A percentile compares a stretch with the other conserved stretches of the same genome.
These are phyloP conservation scores for Coniochaeta sp. DNA, from an alignment of 2,329 filamentous ascomycete species.

Conservation along the genomic window DNA sequence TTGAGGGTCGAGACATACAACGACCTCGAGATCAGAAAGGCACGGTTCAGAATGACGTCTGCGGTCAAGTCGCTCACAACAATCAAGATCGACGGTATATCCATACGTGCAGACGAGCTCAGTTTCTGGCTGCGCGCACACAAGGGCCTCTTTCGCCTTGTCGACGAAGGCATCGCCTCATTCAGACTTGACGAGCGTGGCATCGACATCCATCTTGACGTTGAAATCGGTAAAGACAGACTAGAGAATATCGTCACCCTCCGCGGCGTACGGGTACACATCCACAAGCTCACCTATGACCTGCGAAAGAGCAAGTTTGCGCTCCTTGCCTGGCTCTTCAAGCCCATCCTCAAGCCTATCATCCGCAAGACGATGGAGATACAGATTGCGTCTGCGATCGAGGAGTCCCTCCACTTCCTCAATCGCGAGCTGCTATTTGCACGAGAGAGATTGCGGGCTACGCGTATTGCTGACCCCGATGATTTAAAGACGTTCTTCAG, in stretches of 20 bases:
- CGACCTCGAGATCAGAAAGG: slow-evolving; percentile 78
- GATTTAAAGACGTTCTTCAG: slow-evolving; percentile 77
- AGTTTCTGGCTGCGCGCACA: slow-evolving; percentile 85
- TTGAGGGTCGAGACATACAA: slow-evolving; percentile 78
- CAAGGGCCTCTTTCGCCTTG: slow-evolving; percentile 64
- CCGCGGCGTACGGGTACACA: slow-evolving; percentile 65
- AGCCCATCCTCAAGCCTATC: slow-evolving; percentile 74
- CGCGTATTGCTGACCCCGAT: slow-evolving; percentile 71
- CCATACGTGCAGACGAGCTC: slow-evolving; percentile 75
- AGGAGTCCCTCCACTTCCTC: slow-evolving; percentile 59
- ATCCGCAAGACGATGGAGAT: slow-evolving; percentile 72
- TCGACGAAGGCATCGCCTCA: slow-evolving; percentile 77
- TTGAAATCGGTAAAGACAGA: slow-evolving; percentile 72
- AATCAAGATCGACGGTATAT: slow-evolving; percentile 74
- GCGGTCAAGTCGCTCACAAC: slow-evolving; percentile 63
- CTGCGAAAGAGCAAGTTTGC: slow-evolving; percentile 68
- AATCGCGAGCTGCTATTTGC: slow-evolving; percentile 86
- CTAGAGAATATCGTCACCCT: slow-evolving; percentile 78
- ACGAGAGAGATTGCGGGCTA: slow-evolving; percentile 76
- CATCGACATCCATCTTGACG: slow-evolving; percentile 76
- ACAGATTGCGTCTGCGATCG: slow-evolving; percentile 66
- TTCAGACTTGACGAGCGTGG: slow-evolving; percentile 82
- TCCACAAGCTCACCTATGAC: slow-evolving; percentile 80
- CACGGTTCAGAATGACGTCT: slow-evolving; percentile 59
- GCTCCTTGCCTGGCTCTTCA: slow-evolving; percentile 74